Base-by-base conservation (phyloP, 2,329 filamentous ascomycete species). In the Mycogone perniciosa region DNA sequence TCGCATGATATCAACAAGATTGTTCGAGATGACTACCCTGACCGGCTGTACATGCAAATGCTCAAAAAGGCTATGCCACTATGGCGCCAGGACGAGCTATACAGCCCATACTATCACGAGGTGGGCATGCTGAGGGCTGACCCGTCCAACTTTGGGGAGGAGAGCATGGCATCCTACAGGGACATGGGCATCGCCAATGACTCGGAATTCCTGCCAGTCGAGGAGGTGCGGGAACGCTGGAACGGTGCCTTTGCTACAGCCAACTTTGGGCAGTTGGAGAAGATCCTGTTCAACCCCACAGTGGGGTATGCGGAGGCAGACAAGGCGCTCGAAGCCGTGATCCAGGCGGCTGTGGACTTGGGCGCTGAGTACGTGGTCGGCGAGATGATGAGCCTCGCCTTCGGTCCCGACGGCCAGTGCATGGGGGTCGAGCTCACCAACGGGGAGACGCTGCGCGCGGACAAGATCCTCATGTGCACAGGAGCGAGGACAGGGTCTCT, bases 291-390 rank as follows among this genome's bases (percentile, higher is more conserved):
- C 56, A 84, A 83, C 66, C 76, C 75, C 53, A 76, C 72, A 31
- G 80, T 78, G 62, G 80, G 80, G 2, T 83, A 79, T 72, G 79
- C 74, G 13, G 76, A 79, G 46, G 80, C 80, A 9, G 79, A 79
- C 50, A 76, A 81, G 62, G 73, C 76, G 35, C 64, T 84, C 44
- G 66, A 69, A 46, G 77, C 76, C 9, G 74, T 83, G 10, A 78
- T 79, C 6, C 73, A 76, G 52, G 70, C 70, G 46, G 74, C 71
- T 27, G 59, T 82, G 7, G 71, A 75, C 47, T 62, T 75, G 31
- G 81, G 80, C 6, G 79, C 80, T 55, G 72, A 77, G 57, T 82
- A 81, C 53, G 68, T 80, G 10, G 67, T 73, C 3, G 77, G 75
- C 26, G 74, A 77, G 57, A 72, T 79, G 67, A 59, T 54, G 44